Evolutionary conservation across 2,329 filamentous ascomycete genomes (phyloP), one percentile per base, ranked within the genome.

Genomic region (Cadophora sp.): DNA sequence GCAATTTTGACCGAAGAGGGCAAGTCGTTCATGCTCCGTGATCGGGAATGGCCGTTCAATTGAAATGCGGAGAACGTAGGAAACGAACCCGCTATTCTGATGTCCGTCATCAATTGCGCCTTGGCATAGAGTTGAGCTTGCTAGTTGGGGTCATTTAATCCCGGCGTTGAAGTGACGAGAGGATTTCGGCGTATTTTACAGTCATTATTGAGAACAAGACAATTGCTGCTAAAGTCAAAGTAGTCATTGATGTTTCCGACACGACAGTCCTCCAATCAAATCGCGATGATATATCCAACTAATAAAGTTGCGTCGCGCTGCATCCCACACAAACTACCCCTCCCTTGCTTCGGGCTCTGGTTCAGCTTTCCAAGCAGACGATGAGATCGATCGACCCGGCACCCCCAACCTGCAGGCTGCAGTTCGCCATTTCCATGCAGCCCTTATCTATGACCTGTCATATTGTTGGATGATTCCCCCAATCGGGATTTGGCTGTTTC

Each of bases 371-470:
- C 43, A 11, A 22, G 19, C 43, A 16, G 2, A 48, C 46, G 34
- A 66, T 56, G 55, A 69, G 60, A 68, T 66, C 53, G 61, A 66
- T 66, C 65, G 62, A 8, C 43, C 62, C 40, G 61, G 56, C 48
- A 51, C 50, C 55, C 43, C 29, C 48, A 34, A 40, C 59, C 29
- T 31, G 56, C 53, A 64, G 8, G 27, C 62, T 71, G 71, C 71
- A 73, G 64, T 60, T 68, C 60, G 64, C 66, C 71, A 40, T 64
- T 69, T 71, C 48, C 26, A 73, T 65, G 61, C 64, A 53, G 19
- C 34, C 55, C 66, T 72, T 71, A 73, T 73, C 71, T 69, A 62
- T 70, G 64, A 70, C 68, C 50, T 69, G 68, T 73, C 71, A 64
- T 46, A 68, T 70, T 56, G 37, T 43, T n/a, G 22, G 26, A 11